A percentile compares a stretch with the other conserved stretches of the same genome.
Evolutionary conservation across 768 basidiomycete genomes (phyloP).

Genomic region (Amanita molliuscula): DNA sequence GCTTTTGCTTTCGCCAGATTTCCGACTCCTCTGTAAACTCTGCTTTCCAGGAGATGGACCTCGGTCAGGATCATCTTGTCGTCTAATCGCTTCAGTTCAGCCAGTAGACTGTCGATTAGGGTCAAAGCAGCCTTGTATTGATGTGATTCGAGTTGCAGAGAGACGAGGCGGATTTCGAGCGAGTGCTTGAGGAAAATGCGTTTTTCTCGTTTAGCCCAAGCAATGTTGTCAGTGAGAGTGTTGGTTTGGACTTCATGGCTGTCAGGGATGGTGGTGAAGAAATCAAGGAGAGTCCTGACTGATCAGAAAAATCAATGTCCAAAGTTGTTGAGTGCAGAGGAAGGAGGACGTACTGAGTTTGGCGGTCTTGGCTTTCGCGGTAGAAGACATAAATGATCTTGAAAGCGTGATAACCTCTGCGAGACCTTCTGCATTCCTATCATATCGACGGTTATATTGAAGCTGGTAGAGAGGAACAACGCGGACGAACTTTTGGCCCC

Average conservation of each 20-base stretch:
- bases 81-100: constrained; percentile 86
- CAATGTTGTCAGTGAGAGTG: constrained; percentile 84
- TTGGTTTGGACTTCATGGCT: constrained; percentile 69
- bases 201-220: constrained; percentile 87
- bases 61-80: constrained; percentile 98
- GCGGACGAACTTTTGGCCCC: constrained; percentile 65
- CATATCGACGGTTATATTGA: background rate
- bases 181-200: constrained; percentile 94
- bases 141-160: constrained; percentile 68
- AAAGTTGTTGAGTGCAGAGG: background rate
- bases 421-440: constrained; percentile 75
- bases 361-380: constrained; percentile 94
- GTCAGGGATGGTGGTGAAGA: constrained; percentile 72
- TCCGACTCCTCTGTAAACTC: constrained; percentile 82
- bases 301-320: background rate
- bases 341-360: constrained; percentile 63
- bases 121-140: constrained; percentile 72
- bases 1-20: constrained; percentile 92
- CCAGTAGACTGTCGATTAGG: constrained; percentile 79
- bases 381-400: constrained; percentile 81
- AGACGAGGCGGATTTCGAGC: constrained; percentile 80
- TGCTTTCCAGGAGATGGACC: constrained; percentile 87
- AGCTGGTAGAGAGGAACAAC: background rate
- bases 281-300: constrained; percentile 93
- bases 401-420: constrained; percentile 82